phyloP scores from a whole-genome alignment of 257 asterid genomes.

The Jacaranda mimosifolia region DNA sequence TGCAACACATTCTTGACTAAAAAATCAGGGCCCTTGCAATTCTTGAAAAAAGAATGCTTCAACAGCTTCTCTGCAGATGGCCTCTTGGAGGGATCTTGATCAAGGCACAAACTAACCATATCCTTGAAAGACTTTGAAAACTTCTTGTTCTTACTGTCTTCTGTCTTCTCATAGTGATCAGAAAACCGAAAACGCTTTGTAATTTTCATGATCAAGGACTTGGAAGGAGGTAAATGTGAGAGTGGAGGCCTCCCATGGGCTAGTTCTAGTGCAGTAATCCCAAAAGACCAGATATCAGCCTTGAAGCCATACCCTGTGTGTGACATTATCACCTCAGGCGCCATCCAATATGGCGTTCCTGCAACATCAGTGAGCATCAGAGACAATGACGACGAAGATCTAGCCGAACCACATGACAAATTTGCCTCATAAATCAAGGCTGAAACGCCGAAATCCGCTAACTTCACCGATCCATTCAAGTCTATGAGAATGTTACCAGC shows the following conservation, averaged over 20 bases:
- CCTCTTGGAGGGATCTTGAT: conserved; percentile 83
- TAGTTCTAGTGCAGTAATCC: conserved; percentile 82
- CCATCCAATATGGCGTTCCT: conserved; percentile 94
- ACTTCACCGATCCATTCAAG: conserved; percentile 66
- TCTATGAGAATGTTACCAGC: conserved; percentile 81
- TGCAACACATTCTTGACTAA: conserved; percentile 69
- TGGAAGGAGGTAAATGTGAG: conserved; percentile 80
- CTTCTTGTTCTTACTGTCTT: conserved; percentile 58
- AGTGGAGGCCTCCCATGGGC: conserved; percentile 95
- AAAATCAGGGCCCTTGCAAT: conserved; percentile 63
- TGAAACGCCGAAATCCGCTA: conserved; percentile 90
- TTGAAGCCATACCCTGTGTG: conserved; percentile 78
- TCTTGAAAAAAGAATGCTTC: conserved; percentile 76
- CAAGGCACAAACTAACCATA: conserved; percentile 83
- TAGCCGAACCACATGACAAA: conserved; percentile 28
- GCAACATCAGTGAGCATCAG: conserved; percentile 68
- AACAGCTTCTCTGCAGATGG: conserved; percentile 75
- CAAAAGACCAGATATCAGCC: conserved; percentile 96
- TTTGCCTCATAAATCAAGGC: conserved; percentile 72
- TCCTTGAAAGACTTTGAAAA: conserved; percentile 75
- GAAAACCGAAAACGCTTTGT: conserved; percentile 77
- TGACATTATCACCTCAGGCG: conserved; percentile 85
- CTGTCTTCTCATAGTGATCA: conserved; percentile 67
- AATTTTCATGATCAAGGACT: conserved; percentile 80
- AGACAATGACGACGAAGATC: conserved; percentile 50